Evolutionary conservation across 2,329 filamentous ascomycete species (phyloP), one percentile per base, ranked within the genome.

Genomic region (Coleophoma cylindrospora): DNA sequence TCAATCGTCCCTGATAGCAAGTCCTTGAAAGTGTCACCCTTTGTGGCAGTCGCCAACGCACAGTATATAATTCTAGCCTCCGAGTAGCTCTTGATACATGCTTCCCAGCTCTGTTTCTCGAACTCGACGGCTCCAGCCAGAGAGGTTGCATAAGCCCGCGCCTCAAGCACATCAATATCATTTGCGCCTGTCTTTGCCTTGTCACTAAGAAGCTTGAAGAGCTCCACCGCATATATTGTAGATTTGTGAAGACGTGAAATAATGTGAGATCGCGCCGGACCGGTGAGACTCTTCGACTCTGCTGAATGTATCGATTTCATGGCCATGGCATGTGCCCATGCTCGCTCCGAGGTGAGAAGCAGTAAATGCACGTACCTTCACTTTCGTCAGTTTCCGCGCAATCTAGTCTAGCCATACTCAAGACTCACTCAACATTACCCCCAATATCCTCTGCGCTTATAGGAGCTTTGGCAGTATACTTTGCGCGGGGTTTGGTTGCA

Each of bases 291-390:
- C 67, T 89, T 88, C 53, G 85, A 83, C 60, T 94, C 89, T 60
- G 87, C 80, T 37, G 88, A 81, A 66, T 95, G 89, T 17, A 82
- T 75, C 4, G 89, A 81, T 70, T 95, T 96, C 79, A 96, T 90
- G 65, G 87, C 84, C 91, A 97, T 95, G 51, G 91, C 92, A 68
- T 96, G 86, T 36, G 94, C 92, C 89, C 91, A 97, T 47, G 91
- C 89, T 56, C 94, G 82, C 73, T 99, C 94, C 53, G 91, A 84
- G 37, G 84, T 88, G 63, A 96, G 82, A 50, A 99, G 77, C 33
- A 92, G 76, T n/a, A 96, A 76, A 58, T 87, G 78, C 45, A 85
- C 80, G 70, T 84, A 89, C 68, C 89, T 95, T 33, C 7, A 40
- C 41, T 40, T 13, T 13, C 1, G 33, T 64, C 49, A 61, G 54